Percentiles rank a stretch among this genome's conserved stretches.
These are phyloP conservation scores for Epichloe elymi DNA, from an alignment of 2,329 filamentous ascomycete genomes.

Conservation along the genomic window DNA sequence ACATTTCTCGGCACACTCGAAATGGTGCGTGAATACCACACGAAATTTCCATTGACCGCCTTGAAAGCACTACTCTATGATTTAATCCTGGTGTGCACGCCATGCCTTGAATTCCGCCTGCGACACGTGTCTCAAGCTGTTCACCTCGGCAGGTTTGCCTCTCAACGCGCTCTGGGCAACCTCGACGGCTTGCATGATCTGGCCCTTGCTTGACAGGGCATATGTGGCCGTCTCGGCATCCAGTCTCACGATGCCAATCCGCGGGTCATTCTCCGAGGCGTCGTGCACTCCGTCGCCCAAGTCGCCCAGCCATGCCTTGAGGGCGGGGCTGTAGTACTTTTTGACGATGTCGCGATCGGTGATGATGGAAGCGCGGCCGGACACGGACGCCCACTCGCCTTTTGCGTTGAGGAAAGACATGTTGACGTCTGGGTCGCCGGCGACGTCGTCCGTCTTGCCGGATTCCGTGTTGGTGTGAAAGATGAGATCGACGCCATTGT, in stretches of 20 bases:
- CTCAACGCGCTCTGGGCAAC: slow-evolving; percentile 63
- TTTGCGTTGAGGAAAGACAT: slow-evolving; percentile 63
- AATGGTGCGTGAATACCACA: background rate
- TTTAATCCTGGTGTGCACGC: slow-evolving; percentile 12
- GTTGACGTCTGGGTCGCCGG: slow-evolving; percentile 61
- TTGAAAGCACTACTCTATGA: background rate
- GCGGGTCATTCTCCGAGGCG: slow-evolving; percentile 66
- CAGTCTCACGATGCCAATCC: slow-evolving; percentile 70
- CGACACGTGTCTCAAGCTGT: slow-evolving; percentile 62
- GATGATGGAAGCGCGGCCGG: slow-evolving; percentile 56
- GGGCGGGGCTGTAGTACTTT: slow-evolving; percentile 59
- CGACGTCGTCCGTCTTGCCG: slow-evolving; percentile 73
- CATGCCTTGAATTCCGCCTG: slow-evolving; percentile 53
- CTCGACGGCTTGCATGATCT: slow-evolving; percentile 52
- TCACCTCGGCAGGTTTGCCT: slow-evolving; percentile 57
- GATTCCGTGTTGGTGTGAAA: slow-evolving; percentile 90
- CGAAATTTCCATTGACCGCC: background rate
- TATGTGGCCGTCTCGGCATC: slow-evolving; percentile 62
- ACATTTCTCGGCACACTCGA: background rate
- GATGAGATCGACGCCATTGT: slow-evolving; percentile 65
- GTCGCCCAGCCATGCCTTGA: slow-evolving; percentile 82
- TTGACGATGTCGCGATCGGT: slow-evolving; percentile 55
- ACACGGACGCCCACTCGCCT: slow-evolving; percentile 78
- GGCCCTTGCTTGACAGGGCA: slow-evolving; percentile 47
- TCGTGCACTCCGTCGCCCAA: slow-evolving; percentile 74